Conservation (phyloP, 768 basidiomycete species). For the Boletales sp. region DNA sequence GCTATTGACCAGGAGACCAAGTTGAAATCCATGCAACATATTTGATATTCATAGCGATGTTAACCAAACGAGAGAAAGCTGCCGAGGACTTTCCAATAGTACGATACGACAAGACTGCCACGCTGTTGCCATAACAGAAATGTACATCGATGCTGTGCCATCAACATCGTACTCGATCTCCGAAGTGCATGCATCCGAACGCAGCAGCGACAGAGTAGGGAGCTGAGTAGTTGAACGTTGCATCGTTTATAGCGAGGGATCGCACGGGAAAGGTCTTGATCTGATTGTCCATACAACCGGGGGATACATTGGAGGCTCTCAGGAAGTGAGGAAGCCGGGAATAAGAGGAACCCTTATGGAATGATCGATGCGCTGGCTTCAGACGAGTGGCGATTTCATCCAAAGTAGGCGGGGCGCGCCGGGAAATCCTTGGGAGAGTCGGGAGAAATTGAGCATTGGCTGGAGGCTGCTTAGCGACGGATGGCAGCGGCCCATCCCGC, state of each 20-base stretch:
- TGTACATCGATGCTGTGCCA: too few relatives aligned
- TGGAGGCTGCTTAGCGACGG: too few relatives aligned
- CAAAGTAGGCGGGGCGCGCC: constrained; percentile 55
- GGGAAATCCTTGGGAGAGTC: constrained; percentile 7
- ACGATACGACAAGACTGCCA: too few relatives aligned
- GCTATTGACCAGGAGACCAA: too few relatives aligned
- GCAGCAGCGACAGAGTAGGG: too few relatives aligned
- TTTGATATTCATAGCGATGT: too few relatives aligned
- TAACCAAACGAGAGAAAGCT: too few relatives aligned
- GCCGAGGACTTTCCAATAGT: too few relatives aligned
- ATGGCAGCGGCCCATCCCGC: constrained; percentile 50
- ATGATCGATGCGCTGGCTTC: constrained; percentile 19
- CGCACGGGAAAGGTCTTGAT: constrained; percentile 38
- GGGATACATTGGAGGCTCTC: constrained; percentile 6
- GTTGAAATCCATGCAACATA: too few relatives aligned
- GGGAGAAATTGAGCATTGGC: background rate
- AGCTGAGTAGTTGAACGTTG: background rate
- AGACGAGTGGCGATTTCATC: constrained; percentile 73
- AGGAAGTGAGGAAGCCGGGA: constrained; percentile 36
- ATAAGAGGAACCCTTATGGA: constrained; percentile 18
- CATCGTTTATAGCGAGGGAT: constrained; percentile 15
- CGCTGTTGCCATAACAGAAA: too few relatives aligned
- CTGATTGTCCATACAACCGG: constrained; percentile 16
- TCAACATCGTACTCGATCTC: constrained; percentile 25
- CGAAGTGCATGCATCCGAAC: constrained; percentile 35